phyloP scores from a whole-genome alignment of 2,329 filamentous ascomycete genomes.

The Curvularia verruculosa region DNA sequence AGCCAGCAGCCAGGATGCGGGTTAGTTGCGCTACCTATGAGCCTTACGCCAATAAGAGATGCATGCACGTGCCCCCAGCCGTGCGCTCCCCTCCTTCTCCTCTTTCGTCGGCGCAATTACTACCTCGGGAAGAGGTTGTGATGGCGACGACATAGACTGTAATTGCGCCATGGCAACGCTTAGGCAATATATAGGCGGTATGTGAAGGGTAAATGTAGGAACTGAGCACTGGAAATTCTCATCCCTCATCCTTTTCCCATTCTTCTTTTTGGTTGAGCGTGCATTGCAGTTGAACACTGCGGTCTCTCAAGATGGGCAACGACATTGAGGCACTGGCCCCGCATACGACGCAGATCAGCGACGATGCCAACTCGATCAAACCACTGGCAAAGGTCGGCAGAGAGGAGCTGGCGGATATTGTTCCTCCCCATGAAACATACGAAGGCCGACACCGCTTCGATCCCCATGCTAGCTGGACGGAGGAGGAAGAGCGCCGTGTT shows the following conservation, averaged over 20 bases:
- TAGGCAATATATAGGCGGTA: conserved; percentile 7
- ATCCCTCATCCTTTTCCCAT: background rate
- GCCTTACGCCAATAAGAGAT: conserved; percentile 6
- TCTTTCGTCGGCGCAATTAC: conserved; percentile 10
- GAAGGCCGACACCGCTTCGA: conserved; percentile 66
- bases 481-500: conserved; percentile 61
- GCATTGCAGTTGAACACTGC: background rate
- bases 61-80: conserved; percentile 7
- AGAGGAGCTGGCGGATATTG: conserved; percentile 34
- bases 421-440: conserved; percentile 54
- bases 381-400: conserved; percentile 33
- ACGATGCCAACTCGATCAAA: conserved; percentile 35
- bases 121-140: conserved; percentile 11
- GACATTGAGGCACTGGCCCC: conserved; percentile 34
- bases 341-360: conserved; percentile 24
- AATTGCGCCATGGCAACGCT: conserved; percentile 32
- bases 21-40: conserved; percentile 4
- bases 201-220: background rate
- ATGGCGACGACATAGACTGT: conserved; percentile 13
- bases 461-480: conserved; percentile 60
- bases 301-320: conserved; percentile 25
- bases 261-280: background rate
- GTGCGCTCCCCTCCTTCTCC: conserved; percentile 4
- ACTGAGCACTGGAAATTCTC: background rate
- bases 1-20: conserved; percentile 2